These are phyloP conservation scores for Claviceps humidiphila DNA, from an alignment of 2,329 filamentous ascomycete genomes.

Conservation along the genomic window DNA sequence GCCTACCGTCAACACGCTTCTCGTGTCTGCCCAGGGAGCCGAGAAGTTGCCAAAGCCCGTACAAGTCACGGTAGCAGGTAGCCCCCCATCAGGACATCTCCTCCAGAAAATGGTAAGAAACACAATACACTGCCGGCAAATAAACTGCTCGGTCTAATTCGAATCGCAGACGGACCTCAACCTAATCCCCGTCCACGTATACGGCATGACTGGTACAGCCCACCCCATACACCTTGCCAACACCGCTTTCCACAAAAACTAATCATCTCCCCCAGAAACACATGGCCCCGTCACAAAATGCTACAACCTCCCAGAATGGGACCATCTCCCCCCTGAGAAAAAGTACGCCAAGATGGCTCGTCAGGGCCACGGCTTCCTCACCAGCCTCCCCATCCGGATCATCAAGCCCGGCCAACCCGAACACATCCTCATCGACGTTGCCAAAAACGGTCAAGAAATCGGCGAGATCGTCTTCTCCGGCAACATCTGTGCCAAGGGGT, in stretches of 20 bases:
- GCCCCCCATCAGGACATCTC: constrained; percentile 75
- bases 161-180: constrained; percentile 46
- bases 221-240: neutral
- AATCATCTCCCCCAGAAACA: constrained; percentile 42
- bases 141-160: neutral
- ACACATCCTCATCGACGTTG: constrained; percentile 35
- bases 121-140: neutral
- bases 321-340: constrained; percentile 56
- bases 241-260: neutral
- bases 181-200: constrained; percentile 82
- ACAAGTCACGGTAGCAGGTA: constrained; percentile 82
- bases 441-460: constrained; percentile 34
- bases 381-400: constrained; percentile 65
- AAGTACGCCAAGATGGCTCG: constrained; percentile 84
- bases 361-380: constrained; percentile 85
- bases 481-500: constrained; percentile 85
- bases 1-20: constrained; percentile 87
- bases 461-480: constrained; percentile 65
- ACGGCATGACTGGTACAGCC: constrained; percentile 50
- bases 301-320: constrained; percentile 78
- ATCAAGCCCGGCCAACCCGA: constrained; percentile 66
- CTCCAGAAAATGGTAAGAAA: constrained; percentile 75
- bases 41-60: constrained; percentile 55
- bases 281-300: constrained; percentile 95
- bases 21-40: constrained; percentile 71